Evolutionary conservation across 2,329 filamentous ascomycete genomes (phyloP).

Genomic region (Aspergillus nomiae): DNA sequence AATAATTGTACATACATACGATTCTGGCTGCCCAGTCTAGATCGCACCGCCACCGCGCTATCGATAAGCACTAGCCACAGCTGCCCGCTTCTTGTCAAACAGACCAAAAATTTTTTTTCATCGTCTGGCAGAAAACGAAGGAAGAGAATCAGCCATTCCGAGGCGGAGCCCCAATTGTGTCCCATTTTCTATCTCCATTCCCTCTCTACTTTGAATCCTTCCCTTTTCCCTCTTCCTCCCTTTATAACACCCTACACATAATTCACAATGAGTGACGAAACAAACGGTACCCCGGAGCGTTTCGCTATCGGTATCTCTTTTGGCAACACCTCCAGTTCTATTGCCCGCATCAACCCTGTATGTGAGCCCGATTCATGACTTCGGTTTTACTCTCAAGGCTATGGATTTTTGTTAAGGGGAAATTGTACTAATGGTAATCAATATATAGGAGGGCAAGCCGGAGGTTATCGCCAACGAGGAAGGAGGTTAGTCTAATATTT

Average conservation of each 20-base stretch:
- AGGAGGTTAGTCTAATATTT: slow-evolving; percentile 58
- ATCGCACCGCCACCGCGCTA: slow-evolving; percentile 34
- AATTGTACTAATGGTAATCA: background rate
- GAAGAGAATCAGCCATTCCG: slow-evolving; percentile 5
- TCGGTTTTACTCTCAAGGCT: background rate
- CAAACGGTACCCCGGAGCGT: slow-evolving; percentile 56
- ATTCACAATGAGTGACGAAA: slow-evolving; percentile 54
- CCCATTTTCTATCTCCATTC: slow-evolving; percentile 23
- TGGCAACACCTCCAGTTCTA: slow-evolving; percentile 97
- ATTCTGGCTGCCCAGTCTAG: background rate
- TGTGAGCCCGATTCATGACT: slow-evolving; percentile 8
- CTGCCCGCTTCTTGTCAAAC: slow-evolving; percentile 28
- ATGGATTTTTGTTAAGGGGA: background rate
- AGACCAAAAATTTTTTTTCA: slow-evolving; percentile 39
- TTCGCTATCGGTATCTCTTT: slow-evolving; percentile 93
- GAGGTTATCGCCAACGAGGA: slow-evolving; percentile 99
- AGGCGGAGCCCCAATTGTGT: slow-evolving; percentile 12
- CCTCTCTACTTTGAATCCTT: slow-evolving; percentile 16
- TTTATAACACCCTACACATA: slow-evolving; percentile 10
- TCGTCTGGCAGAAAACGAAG: slow-evolving; percentile 14
- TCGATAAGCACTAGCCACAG: slow-evolving; percentile 41
- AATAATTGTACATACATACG: too few relatives aligned
- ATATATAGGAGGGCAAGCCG: slow-evolving; percentile 76
- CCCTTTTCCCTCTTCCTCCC: slow-evolving; percentile 13
- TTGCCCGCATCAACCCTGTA: slow-evolving; percentile 77